These are phyloP conservation scores for Suhomyces bribrorum DNA, from an alignment of 1,139 yeast genomes.

Conservation along the genomic window DNA sequence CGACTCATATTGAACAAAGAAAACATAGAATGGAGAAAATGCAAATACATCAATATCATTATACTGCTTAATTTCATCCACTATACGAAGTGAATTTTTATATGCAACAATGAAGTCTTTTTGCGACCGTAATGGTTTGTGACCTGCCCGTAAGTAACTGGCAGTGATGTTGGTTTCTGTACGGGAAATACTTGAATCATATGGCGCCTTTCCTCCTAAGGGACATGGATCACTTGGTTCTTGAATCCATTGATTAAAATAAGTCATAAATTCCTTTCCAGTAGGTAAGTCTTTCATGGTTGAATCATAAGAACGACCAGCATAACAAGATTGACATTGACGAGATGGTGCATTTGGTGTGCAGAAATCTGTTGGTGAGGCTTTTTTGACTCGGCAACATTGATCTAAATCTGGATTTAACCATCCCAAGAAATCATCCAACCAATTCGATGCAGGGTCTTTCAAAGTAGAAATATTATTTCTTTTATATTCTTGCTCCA, in stretches of 20 bases:
- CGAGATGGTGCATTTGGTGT: slow-evolving; percentile 68
- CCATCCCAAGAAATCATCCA: slow-evolving; percentile 88
- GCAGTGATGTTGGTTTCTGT: slow-evolving; percentile 46
- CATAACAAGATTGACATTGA: slow-evolving; percentile 72
- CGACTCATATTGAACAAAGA: slow-evolving; percentile 81
- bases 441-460: slow-evolving; percentile 89
- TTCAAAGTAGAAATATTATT: slow-evolving; percentile 62
- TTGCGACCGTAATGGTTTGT: slow-evolving; percentile 78
- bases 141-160: slow-evolving; percentile 78
- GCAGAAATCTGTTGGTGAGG: slow-evolving; percentile 46
- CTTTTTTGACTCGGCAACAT: slow-evolving; percentile 73
- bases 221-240: slow-evolving; percentile 92
- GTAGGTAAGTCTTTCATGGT: slow-evolving; percentile 85
- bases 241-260: slow-evolving; percentile 78
- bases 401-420: slow-evolving; percentile 82
- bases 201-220: slow-evolving; percentile 93
- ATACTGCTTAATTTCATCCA: slow-evolving; percentile 51
- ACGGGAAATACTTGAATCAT: slow-evolving; percentile 58
- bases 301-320: slow-evolving; percentile 62
- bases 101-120: slow-evolving; percentile 81
- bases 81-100: slow-evolving; percentile 69
- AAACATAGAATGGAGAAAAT: slow-evolving; percentile 88
- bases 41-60: slow-evolving; percentile 66
- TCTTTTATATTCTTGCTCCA: slow-evolving; percentile 83
- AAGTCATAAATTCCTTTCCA: slow-evolving; percentile 70